A percentile compares a stretch with the other conserved stretches of the same genome.
These are phyloP conservation scores for Haplosporangium sp. DNA, from an alignment of 371 early-diverging fungal genomes.

Conservation along the genomic window DNA sequence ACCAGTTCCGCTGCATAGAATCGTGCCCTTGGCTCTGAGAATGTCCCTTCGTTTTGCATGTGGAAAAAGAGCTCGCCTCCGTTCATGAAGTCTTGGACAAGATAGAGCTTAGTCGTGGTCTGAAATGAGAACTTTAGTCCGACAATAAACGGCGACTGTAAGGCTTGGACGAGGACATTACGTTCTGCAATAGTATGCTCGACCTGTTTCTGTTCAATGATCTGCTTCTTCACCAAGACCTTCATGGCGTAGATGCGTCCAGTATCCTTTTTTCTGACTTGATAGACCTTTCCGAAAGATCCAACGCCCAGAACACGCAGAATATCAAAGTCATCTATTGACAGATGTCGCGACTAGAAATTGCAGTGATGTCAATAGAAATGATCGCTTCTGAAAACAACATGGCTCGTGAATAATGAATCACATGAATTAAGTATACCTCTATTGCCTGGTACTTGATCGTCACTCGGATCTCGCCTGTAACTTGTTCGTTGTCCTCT, in stretches of 20 bases:
- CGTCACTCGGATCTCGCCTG: conserved; percentile 77
- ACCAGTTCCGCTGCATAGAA: conserved; percentile 77
- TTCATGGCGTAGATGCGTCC: conserved; percentile 88
- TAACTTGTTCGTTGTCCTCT: conserved; percentile 61
- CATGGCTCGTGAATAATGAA: neutral
- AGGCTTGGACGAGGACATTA: conserved; percentile 74
- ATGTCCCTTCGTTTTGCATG: conserved; percentile 66
- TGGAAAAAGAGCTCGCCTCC: conserved; percentile 83
- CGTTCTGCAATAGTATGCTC: conserved; percentile 82
- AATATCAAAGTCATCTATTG: conserved; percentile 76
- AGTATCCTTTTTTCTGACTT: conserved; percentile 81
- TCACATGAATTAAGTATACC: conserved; percentile 25
- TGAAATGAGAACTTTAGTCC: conserved; percentile 75
- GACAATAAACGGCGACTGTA: conserved; percentile 73
- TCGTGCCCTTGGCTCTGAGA: conserved; percentile 66
- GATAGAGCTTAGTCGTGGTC: conserved; percentile 70
- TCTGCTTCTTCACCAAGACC: conserved; percentile 77
- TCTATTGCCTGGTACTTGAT: conserved; percentile 62
- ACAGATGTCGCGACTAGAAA: conserved; percentile 54
- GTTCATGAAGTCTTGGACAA: conserved; percentile 80
- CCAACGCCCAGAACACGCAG: conserved; percentile 84
- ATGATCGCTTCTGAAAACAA: neutral
- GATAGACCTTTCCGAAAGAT: conserved; percentile 86
- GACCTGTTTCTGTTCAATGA: conserved; percentile 77
- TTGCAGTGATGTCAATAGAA: neutral